A percentile compares a stretch with the other conserved stretches of the same genome.
Evolutionary conservation across 2,329 filamentous ascomycete genomes (phyloP).

Genomic region (Aaosphaeria arxii): DNA sequence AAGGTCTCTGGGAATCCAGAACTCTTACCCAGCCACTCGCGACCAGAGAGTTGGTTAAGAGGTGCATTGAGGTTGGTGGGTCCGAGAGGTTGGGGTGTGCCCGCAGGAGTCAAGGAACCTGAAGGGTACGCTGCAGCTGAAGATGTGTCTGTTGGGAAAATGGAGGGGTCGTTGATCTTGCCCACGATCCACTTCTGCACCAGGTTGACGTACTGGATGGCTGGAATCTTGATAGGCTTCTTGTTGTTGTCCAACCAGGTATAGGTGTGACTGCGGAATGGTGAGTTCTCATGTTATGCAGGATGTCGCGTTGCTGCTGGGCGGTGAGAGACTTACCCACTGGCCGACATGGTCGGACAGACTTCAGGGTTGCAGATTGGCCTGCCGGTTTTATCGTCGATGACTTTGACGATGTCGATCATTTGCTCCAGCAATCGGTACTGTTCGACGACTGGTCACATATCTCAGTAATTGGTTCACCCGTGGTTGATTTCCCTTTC

Average conservation of each 20-base stretch:
- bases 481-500: not conserved
- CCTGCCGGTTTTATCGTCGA: conserved; percentile 69
- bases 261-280: conserved; percentile 73
- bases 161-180: conserved; percentile 85
- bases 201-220: conserved; percentile 88
- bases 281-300: conserved; percentile 5
- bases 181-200: conserved; percentile 97
- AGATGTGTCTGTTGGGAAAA: conserved; percentile 85
- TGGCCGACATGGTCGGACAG: conserved; percentile 92
- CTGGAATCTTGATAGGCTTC: conserved; percentile 87
- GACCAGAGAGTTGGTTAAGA: conserved; percentile 62
- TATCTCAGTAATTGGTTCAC: conserved; percentile 16
- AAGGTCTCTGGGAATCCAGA: conserved; percentile 63
- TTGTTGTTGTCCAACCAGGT: conserved; percentile 91
- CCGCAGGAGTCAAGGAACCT: conserved; percentile 48
- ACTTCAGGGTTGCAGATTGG: conserved; percentile 80
- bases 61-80: conserved; percentile 50
- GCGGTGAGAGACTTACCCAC: conserved; percentile 61
- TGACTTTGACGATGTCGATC: conserved; percentile 82
- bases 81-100: conserved; percentile 43
- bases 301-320: not conserved
- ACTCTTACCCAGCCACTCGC: conserved; percentile 83
- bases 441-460: conserved; percentile 76
- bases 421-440: conserved; percentile 87
- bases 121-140: conserved; percentile 58